These are phyloP conservation scores for Termitomyces sp. DNA, from an alignment of 768 basidiomycete species.

Conservation along the genomic window DNA sequence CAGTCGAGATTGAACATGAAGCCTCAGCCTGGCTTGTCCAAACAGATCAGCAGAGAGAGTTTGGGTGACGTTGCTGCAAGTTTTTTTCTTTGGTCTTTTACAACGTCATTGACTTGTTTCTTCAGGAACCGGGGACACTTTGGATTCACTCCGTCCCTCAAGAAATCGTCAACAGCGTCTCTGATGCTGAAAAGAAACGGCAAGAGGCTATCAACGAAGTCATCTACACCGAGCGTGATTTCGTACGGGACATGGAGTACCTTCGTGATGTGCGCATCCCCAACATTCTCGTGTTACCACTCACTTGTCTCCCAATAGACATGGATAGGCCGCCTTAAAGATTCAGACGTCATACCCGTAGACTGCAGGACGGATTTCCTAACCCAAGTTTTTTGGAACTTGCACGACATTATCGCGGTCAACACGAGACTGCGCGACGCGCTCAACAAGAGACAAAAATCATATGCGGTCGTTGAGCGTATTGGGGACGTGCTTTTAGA, in stretches of 20 bases:
- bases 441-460: conserved; percentile 92
- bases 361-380: conserved; percentile 80
- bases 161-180: conserved; percentile 89
- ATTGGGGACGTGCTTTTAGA: conserved; percentile 92
- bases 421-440: conserved; percentile 91
- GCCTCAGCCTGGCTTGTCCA: conserved; percentile 82
- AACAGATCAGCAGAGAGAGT: conserved; percentile 78
- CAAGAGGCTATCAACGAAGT: conserved; percentile 99
- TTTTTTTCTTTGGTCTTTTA: conserved; percentile 13
- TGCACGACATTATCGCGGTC: conserved; percentile 88
- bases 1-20: conserved; percentile 94
- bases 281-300: not conserved
- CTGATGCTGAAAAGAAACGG: conserved; percentile 88
- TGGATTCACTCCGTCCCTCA: conserved; percentile 97
- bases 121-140: conserved; percentile 57
- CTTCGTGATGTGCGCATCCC: conserved; percentile 73
- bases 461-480: conserved; percentile 86
- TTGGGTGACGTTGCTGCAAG: conserved; percentile 72
- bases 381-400: conserved; percentile 96
- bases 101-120: too few relatives aligned
- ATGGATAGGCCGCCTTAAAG: conserved; percentile 86
- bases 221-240: conserved; percentile 91
- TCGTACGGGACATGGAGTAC: conserved; percentile 97
- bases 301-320: conserved; percentile 35
- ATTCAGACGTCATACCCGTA: conserved; percentile 69